Conservation (phyloP, 306 rosid genomes). For the Fragaria vesca region DNA sequence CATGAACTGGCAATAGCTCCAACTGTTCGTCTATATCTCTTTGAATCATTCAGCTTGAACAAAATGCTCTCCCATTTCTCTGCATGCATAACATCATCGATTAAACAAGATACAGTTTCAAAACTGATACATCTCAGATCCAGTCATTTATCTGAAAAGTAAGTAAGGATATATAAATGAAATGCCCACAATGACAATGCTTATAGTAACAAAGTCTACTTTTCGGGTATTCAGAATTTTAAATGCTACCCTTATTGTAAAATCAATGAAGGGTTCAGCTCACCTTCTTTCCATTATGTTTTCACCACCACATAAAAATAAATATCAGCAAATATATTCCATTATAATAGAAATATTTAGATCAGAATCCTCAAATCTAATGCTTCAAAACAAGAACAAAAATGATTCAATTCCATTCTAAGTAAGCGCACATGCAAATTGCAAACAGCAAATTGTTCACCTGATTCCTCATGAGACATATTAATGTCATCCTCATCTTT, state of each 20-base stretch:
- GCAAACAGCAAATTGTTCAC: constrained; percentile 23
- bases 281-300: background rate
- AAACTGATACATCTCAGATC: background rate
- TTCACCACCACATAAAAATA: background rate
- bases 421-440: background rate
- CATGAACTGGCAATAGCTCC: constrained; percentile 86
- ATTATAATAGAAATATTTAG: background rate
- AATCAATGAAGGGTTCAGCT: background rate
- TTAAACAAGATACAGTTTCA: constrained; percentile 15
- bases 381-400: background rate
- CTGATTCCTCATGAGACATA: constrained; percentile 31
- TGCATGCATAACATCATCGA: constrained; percentile 35
- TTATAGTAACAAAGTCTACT: background rate
- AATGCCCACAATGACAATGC: background rate
- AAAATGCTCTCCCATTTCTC: constrained; percentile 69
- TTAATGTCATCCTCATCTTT: constrained; percentile 14
- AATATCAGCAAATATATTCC: background rate
- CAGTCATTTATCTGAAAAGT: background rate
- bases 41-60: constrained; percentile 74
- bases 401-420: background rate
- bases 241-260: background rate
- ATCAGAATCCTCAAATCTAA: constrained; percentile 1
- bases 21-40: constrained; percentile 81
- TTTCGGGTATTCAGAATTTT: background rate
- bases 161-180: background rate